Percentiles rank a stretch among this genome's conserved stretches.
Conservation (phyloP, 208 protist species). For the Trypanosoma brucei region DNA sequence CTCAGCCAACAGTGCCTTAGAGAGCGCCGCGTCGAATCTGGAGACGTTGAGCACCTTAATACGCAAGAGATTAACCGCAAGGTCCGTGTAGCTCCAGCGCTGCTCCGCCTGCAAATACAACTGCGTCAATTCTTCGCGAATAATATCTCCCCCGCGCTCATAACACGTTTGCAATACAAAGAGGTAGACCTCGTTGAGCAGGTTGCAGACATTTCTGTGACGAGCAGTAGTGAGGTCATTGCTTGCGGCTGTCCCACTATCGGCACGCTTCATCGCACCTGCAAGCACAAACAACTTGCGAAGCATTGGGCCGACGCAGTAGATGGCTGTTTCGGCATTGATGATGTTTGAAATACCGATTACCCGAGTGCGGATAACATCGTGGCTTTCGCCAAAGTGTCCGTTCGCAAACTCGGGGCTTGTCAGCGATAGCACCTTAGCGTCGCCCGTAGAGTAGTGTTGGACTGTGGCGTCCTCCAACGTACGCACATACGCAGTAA, state of each 20-base stretch:
- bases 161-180: constrained; percentile 70
- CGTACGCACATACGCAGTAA: constrained; percentile 49
- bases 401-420: constrained; percentile 40
- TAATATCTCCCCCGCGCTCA: constrained; percentile 57
- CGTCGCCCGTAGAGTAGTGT: constrained; percentile 42
- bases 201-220: constrained; percentile 33
- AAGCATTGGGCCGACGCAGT: constrained; percentile 62
- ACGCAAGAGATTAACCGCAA: constrained; percentile 76
- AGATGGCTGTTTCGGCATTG: constrained; percentile 66
- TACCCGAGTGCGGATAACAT: constrained; percentile 51
- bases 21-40: constrained; percentile 85
- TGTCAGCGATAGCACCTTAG: constrained; percentile 44
- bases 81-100: constrained; percentile 57
- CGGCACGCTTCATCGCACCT: constrained; percentile 31
- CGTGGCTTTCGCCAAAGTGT: constrained; percentile 31
- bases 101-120: constrained; percentile 60
- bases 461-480: constrained; percentile 67
- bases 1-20: constrained; percentile 39
- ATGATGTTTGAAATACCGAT: constrained; percentile 64
- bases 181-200: constrained; percentile 82
- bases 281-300: constrained; percentile 58
- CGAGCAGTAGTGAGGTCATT: constrained; percentile 24
- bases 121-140: constrained; percentile 71
- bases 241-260: background rate
- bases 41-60: constrained; percentile 83